Percentiles rank a stretch among this genome's conserved stretches.
These are phyloP conservation scores for Rubroshorea leprosula DNA, from an alignment of 345 rosid genomes.

Conservation along the genomic window DNA sequence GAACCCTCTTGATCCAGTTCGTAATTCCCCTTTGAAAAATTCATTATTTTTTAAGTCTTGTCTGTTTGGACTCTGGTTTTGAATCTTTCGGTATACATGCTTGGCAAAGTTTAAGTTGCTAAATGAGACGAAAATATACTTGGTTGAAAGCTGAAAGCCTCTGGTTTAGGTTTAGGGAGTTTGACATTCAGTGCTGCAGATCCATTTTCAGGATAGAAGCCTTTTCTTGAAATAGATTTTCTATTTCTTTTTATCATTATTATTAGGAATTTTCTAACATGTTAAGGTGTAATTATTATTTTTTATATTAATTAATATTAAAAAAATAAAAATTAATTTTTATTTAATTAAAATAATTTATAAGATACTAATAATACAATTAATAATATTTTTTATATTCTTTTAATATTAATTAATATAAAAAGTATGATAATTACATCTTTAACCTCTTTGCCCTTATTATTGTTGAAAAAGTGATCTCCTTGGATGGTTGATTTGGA, in stretches of 20 bases:
- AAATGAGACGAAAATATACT: neutral
- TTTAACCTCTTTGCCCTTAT: too few relatives aligned
- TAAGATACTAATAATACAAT: too few relatives aligned
- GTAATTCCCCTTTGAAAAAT: neutral
- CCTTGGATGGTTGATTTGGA: neutral
- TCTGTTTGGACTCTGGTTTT: neutral
- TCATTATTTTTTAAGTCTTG: neutral
- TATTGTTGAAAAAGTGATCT: neutral
- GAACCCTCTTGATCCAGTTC: too few relatives aligned
- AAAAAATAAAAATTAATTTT: too few relatives aligned
- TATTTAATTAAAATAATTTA: too few relatives aligned
- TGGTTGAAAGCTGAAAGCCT: neutral
- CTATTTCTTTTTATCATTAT: too few relatives aligned
- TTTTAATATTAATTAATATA: too few relatives aligned
- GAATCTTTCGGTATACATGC: neutral
- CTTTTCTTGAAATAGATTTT: neutral
- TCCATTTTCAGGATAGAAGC: neutral
- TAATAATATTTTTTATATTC: too few relatives aligned
- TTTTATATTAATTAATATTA: too few relatives aligned
- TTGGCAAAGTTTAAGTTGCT: neutral
- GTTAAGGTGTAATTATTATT: too few relatives aligned
- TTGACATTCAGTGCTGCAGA: neutral
- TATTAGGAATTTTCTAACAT: too few relatives aligned
- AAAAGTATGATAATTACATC: too few relatives aligned
- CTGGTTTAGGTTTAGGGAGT: neutral